Evolutionary conservation across 2,329 filamentous ascomycete species (phyloP), one percentile per base, ranked within the genome.

Genomic region (Aspergillus jensenii): DNA sequence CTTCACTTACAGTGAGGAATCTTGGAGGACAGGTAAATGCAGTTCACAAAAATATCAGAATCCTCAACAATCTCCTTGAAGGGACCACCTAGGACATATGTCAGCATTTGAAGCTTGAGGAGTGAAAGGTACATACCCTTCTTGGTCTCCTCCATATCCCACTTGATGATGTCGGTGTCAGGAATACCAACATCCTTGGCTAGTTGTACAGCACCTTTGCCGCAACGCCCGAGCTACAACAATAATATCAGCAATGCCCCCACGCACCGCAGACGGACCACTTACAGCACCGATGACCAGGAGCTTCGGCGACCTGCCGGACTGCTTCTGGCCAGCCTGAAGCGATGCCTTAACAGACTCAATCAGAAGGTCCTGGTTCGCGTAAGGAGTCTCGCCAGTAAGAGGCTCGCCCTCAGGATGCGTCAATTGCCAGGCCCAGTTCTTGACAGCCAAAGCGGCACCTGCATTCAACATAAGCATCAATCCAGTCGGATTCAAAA

Each of bases 341-440:
- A 96, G 80, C 40, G 85, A 82, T 68, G 85, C 84, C 81, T 90
- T 90, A 64, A 96, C 87, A 66, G 92, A 86, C 40, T 81, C 77
- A 58, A 96, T 86, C 65, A 96, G 81, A 43, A 86, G 84, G 39
- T 80, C 80, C 76, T 96, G 90, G 73, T 91, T 91, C 62, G 87
- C 83, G 52, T 77, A 77, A 61, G 79, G 82, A 8, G 73, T 74
- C 56, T 84, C 81, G 56, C 84, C 81, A 8, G 88, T 87, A 59
- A 93, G 83, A 52, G 86, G 83, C 74, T 86, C 81, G 58, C 84
- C 84, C 57, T 81, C 80, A 45, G 87, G 84, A 74, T 93, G 84
- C 44, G 84, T 84, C 62, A 93, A 81, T 76, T 96, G 91, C 84
- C 87, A 90, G 11, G 90, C 86, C 90, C 93, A 96, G 45, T 87